phyloP scores from a whole-genome alignment of 768 basidiomycete species.

The Psilocybe tampanensis region DNA sequence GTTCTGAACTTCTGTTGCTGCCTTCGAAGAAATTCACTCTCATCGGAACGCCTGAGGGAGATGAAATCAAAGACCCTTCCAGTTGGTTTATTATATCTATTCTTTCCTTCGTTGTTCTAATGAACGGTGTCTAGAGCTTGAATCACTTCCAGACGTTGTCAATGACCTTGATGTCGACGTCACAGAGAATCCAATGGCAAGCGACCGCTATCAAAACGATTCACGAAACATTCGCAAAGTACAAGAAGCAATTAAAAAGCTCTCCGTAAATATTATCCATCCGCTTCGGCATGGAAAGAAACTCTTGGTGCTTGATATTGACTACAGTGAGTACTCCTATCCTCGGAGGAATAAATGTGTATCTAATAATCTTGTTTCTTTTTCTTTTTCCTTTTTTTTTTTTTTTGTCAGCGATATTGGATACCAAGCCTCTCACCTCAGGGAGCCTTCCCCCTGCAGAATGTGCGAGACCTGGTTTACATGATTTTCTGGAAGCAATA shows the following conservation, averaged over 20 bases:
- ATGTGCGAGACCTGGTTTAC: conserved; percentile 82
- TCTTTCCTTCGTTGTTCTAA: not conserved
- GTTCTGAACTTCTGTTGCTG: conserved; percentile 59
- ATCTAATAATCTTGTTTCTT: not conserved
- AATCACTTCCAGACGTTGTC: conserved; percentile 65
- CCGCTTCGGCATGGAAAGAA: conserved; percentile 77
- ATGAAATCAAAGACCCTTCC: conserved; percentile 82
- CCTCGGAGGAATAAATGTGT: not conserved
- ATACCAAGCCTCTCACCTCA: conserved; percentile 83
- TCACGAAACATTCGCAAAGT: conserved; percentile 83
- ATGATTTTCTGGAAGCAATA: conserved; percentile 79
- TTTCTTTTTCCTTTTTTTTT: not conserved
- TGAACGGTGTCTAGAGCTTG: conserved; percentile 47
- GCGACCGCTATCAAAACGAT: conserved; percentile 69
- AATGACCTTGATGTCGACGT: conserved; percentile 88
- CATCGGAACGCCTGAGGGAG: conserved; percentile 83
- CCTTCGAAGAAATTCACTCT: conserved; percentile 80
- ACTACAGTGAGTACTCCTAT: conserved; percentile 64
- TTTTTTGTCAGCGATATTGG: conserved; percentile 63
- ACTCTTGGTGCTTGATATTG: conserved; percentile 84
- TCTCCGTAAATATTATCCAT: conserved; percentile 72
- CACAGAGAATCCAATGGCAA: conserved; percentile 56
- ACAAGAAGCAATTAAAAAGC: conserved; percentile 65
- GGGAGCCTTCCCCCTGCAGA: conserved; percentile 79
- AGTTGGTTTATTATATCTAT: conserved; percentile 34